Conservation (phyloP, 768 basidiomycete species). For the Clitopilus passeckerianus region DNA sequence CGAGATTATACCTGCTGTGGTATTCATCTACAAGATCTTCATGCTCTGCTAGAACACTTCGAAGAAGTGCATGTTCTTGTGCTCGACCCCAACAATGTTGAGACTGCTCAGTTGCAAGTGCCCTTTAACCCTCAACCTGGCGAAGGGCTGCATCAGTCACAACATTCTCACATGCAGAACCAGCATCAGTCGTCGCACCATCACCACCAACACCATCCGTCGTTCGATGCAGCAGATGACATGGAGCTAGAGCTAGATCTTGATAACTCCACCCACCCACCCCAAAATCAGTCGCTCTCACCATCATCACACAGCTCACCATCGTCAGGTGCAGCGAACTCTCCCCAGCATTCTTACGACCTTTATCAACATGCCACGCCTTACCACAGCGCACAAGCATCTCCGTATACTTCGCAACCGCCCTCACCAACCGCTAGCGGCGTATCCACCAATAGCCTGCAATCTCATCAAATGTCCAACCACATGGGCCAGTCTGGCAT, state of each 20-base stretch:
- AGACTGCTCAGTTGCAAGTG: slow-evolving; percentile 34
- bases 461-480: slow-evolving; percentile 1
- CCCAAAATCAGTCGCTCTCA: slow-evolving; percentile 18
- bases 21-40: slow-evolving; percentile 61
- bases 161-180: slow-evolving; percentile 16
- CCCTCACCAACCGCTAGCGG: slow-evolving; percentile 35
- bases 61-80: slow-evolving; percentile 87
- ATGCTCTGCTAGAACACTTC: slow-evolving; percentile 87
- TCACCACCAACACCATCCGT: slow-evolving; percentile 27
- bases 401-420: slow-evolving; percentile 34
- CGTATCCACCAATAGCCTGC: slow-evolving; percentile 17
- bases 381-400: slow-evolving; percentile 22
- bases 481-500: slow-evolving; percentile 1
- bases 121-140: slow-evolving; percentile 39
- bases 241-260: slow-evolving; percentile 78
- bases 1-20: slow-evolving; percentile 92
- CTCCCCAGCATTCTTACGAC: slow-evolving; percentile 22
- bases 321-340: slow-evolving; percentile 36
- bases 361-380: slow-evolving; percentile 19
- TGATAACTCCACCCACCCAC: slow-evolving; percentile 24
- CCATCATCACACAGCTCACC: slow-evolving; percentile 30
- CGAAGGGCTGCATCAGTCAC: slow-evolving; percentile 9
- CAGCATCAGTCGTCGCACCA: slow-evolving; percentile 25
- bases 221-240: slow-evolving; percentile 66
- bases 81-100: slow-evolving; percentile 32